Evolutionary conservation across 495 filamentous ascomycete genomes (phyloP), one percentile per base, ranked within the genome.

Genomic region (Beverwykella pulmonaria): DNA sequence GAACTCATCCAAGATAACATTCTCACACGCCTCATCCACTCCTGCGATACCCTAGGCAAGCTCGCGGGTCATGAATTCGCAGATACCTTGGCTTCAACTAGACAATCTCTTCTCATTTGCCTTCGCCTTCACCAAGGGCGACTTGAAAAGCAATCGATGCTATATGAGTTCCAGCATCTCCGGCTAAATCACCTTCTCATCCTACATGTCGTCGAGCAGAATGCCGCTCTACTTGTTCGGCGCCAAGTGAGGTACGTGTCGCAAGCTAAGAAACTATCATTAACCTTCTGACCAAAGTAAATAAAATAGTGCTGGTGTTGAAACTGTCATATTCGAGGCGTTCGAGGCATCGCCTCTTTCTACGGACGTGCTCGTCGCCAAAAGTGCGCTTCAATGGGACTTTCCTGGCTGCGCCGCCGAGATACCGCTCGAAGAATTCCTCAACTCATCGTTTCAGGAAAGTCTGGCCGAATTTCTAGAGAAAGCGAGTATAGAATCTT

Each of bases 331-430:
- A 8, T 77, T 88, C 39, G 86, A 88, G 68, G 75, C 79, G 0
- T 87, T 87, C 56, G 85, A 89, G 65, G 74, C 83, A 9, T 86
- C 85, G 0, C 74, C 85, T 1, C 58, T 44, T 4, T 80, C 80
- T 9, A 76, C 81, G n/a, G 32, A 78, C 5, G 81, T 85, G 22
- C 72, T 85, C 0, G 76, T 76, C 0, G 57, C 80, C 0, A 53
- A 77, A 41, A 74, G 69, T 27, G 81, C 80, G 0, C 54, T 86
- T 1, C 64, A 77, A 59, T 84, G 78, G 80, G 77, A 83, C 75
- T 78, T 83, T 75, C 73, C 78, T 61, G 67, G 72, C 32, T n/a
- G 70, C 15, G 81, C 80, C 0, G 79, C 79, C 0, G 71, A 76
- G 5, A 52, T 84, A 9, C 71, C 79, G 0, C 30, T 54, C n/a